Evolutionary conservation across 306 rosid species (phyloP), one percentile per base, ranked within the genome.

Genomic region (Pachyrhizus erosus): DNA sequence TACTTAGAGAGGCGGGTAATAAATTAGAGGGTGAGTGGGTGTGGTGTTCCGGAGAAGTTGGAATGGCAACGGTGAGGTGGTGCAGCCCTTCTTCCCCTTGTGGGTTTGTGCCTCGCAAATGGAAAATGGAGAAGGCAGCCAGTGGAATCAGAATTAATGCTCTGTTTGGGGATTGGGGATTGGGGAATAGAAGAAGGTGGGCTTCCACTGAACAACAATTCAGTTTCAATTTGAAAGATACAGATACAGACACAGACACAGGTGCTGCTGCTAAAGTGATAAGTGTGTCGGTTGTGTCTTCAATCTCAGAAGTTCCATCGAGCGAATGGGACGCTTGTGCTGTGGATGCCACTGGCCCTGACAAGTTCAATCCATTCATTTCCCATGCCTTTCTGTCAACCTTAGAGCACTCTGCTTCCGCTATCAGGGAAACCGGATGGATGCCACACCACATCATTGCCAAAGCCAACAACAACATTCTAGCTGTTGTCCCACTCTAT

Each of bases 381-480:
- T 72, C 89, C 11, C 95, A 95, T 62, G 95, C 88, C 24, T 95
- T 95, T 68, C 86, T 95, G 33, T 95, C 98, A 0, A 80, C 88
- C 83, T 89, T 95, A 40, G 99, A 95, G 64, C 81, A 77, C 76
- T 84, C 99, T 1, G 89, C 85, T 60, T 90, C 85, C 66, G 94
- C 97, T 0, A 91, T 86, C 60, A 89, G 86, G 90, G 92, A 93
- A 80, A 95, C 97, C 9, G 98, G 99, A 54, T 95, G 99, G 99
- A 85, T 48, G 58, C 97, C 99, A 9, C 82, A 84, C 77, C 99
- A 93, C 77, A 69, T 95, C 61, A 52, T 95, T 80, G 99, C 94
- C 3, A 88, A 83, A 83, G 98, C 79, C 86, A 87, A 70, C 33
- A 77, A 78, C 37, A 76, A 79, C 34, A 31, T 89, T 77, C 37